These are phyloP conservation scores for Clarkia xantiana DNA, from an alignment of 345 rosid species.

Conservation along the genomic window DNA sequence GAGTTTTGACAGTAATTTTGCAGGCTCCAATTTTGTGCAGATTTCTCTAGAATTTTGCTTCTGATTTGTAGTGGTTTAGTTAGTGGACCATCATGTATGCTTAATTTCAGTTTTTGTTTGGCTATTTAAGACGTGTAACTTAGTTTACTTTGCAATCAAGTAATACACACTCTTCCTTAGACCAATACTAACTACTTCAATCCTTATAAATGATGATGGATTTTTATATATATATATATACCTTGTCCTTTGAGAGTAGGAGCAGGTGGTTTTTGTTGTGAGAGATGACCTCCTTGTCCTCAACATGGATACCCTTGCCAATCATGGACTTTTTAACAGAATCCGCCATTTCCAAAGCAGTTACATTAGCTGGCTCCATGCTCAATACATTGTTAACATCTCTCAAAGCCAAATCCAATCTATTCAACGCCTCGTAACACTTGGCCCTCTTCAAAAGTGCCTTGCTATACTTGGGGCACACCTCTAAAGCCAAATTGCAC, in stretches of 20 bases:
- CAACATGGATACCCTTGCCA: slow-evolving; percentile 53
- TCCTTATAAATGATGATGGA: too few relatives aligned
- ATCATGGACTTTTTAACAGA: slow-evolving; percentile 46
- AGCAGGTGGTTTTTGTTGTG: slow-evolving; percentile 25
- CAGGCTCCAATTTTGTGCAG: too few relatives aligned
- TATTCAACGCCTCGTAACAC: slow-evolving; percentile 77
- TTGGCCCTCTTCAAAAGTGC: slow-evolving; percentile 73
- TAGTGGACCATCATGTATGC: too few relatives aligned
- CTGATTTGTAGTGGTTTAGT: too few relatives aligned
- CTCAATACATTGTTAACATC: slow-evolving; percentile 65
- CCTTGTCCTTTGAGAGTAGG: slow-evolving; percentile 51
- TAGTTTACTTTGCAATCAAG: too few relatives aligned
- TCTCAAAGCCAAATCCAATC: slow-evolving; percentile 75
- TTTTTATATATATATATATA: too few relatives aligned
- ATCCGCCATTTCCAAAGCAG: slow-evolving; percentile 61
- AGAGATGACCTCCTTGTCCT: slow-evolving; percentile 47
- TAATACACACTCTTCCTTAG: too few relatives aligned
- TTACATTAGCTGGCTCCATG: slow-evolving; percentile 66
- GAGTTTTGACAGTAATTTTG: too few relatives aligned
- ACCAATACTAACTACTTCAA: too few relatives aligned
- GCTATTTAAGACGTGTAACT: too few relatives aligned
- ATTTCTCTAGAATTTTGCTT: too few relatives aligned
- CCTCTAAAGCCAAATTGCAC: slow-evolving; percentile 75
- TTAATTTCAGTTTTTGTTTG: too few relatives aligned
- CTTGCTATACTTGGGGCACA: slow-evolving; percentile 75